These are phyloP conservation scores for Pseudogymnoascus sp. DNA, from an alignment of 2,329 filamentous ascomycete genomes.

Conservation along the genomic window DNA sequence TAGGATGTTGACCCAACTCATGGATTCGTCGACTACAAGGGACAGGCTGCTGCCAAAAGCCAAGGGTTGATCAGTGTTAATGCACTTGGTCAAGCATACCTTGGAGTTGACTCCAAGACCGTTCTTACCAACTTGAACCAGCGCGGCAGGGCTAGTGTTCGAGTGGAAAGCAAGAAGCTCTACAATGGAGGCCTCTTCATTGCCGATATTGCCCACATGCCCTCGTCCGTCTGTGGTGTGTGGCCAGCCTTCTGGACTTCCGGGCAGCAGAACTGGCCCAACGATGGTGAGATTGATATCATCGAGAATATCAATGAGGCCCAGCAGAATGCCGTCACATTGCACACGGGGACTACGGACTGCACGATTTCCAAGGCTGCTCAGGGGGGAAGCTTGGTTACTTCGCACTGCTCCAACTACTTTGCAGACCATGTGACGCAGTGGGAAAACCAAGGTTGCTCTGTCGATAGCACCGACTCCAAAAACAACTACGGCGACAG, in stretches of 20 bases:
- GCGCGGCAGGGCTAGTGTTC: conserved; percentile 36
- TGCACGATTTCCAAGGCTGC: conserved; percentile 31
- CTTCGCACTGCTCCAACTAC: conserved; percentile 20
- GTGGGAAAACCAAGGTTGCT: conserved; percentile 28
- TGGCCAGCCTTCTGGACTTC: conserved; percentile 17
- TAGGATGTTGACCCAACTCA: conserved; percentile 54
- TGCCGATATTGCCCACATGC: conserved; percentile 39
- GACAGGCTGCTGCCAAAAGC: conserved; percentile 49
- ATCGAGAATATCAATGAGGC: conserved; percentile 51
- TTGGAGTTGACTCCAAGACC: conserved; percentile 36
- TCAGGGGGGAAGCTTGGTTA: conserved; percentile 5
- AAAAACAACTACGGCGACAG: conserved; percentile 21
- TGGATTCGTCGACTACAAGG: conserved; percentile 63
- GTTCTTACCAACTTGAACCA: conserved; percentile 24
- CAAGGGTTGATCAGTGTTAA: conserved; percentile 41
- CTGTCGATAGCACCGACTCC: conserved; percentile 10
- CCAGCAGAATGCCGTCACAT: conserved; percentile 13
- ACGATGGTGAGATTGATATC: conserved; percentile 23
- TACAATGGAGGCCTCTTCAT: conserved; percentile 39
- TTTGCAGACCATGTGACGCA: conserved; percentile 28
- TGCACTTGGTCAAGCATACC: conserved; percentile 42
- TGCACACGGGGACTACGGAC: conserved; percentile 16
- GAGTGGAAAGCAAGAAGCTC: conserved; percentile 35
- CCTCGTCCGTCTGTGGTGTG: conserved; percentile 23
- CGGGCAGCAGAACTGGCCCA: conserved; percentile 23